Evolutionary conservation across 306 rosid species (phyloP).

Genomic region (Citrullus amarus): DNA sequence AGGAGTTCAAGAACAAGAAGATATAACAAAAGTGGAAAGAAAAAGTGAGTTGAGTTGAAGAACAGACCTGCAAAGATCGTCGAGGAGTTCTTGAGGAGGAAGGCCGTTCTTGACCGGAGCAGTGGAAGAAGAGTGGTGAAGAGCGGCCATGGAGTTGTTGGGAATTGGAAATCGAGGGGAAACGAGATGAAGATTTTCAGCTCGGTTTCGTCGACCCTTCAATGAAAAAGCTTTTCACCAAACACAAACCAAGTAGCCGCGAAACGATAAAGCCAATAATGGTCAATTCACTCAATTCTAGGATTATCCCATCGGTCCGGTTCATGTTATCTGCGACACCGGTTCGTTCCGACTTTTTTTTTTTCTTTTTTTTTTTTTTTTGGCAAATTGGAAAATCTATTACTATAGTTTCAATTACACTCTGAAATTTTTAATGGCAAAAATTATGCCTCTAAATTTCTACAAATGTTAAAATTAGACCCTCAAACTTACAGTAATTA

Average conservation of each 20-base stretch:
- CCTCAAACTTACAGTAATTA: no score
- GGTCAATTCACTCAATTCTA: neutral
- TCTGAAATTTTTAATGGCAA: no score
- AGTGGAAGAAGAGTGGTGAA: conserved; percentile 47
- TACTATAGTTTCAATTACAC: no score
- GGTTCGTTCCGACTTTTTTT: neutral
- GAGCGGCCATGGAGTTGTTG: conserved; percentile 43
- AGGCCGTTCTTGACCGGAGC: conserved; percentile 58
- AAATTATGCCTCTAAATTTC: no score
- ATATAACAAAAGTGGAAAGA: neutral
- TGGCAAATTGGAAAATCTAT: no score
- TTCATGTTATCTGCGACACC: neutral
- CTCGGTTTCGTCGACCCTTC: neutral
- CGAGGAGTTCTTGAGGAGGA: conserved; percentile 84
- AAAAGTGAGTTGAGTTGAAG: neutral
- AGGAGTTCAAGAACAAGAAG: neutral
- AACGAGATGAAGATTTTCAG: neutral
- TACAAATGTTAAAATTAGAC: no score
- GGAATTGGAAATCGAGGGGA: neutral
- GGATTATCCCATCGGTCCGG: neutral
- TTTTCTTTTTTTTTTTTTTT: no score
- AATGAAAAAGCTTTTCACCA: neutral
- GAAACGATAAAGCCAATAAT: neutral
- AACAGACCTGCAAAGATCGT: conserved; percentile 78
- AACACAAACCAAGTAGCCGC: neutral